Conservation (phyloP, 805 yeast genomes). For the Citeromyces matritensis region DNA sequence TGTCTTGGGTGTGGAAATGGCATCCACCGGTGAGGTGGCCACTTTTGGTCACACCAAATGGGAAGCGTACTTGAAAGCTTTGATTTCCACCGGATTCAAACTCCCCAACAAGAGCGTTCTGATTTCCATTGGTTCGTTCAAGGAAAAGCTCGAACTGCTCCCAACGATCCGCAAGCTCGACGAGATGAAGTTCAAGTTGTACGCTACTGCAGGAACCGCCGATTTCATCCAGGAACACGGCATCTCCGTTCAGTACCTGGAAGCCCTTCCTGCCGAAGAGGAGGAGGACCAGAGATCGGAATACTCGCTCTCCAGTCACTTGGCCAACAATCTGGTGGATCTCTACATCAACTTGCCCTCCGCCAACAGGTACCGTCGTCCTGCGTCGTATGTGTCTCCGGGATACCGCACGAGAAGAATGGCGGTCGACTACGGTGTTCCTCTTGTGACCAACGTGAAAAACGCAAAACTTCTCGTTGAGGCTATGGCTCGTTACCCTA, state of each 20-base stretch:
- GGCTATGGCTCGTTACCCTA: slow-evolving; percentile 65
- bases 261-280: slow-evolving; percentile 45
- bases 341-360: slow-evolving; percentile 95
- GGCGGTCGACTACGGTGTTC: slow-evolving; percentile 98
- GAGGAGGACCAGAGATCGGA: slow-evolving; percentile 73
- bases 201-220: slow-evolving; percentile 98
- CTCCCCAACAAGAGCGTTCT: slow-evolving; percentile 90
- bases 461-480: slow-evolving; percentile 92
- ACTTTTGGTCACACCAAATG: slow-evolving; percentile 91
- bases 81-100: slow-evolving; percentile 89
- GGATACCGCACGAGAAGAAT: slow-evolving; percentile 98
- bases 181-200: slow-evolving; percentile 77
- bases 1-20: slow-evolving; percentile 96
- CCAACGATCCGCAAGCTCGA: slow-evolving; percentile 74
- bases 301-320: slow-evolving; percentile 89
- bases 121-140: slow-evolving; percentile 89
- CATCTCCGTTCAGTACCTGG: slow-evolving; percentile 89
- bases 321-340: slow-evolving; percentile 93
- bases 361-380: slow-evolving; percentile 93
- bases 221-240: slow-evolving; percentile 94
- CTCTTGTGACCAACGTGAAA: slow-evolving; percentile 93
- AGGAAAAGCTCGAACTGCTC: slow-evolving; percentile 86
- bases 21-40: slow-evolving; percentile 98
- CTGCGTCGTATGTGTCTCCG: slow-evolving; percentile 93
- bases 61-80: slow-evolving; percentile 92